Evolutionary conservation across 75 land plant genomes (phyloP), one percentile per base, ranked within the genome.

Genomic region (Gnetum montanum): DNA sequence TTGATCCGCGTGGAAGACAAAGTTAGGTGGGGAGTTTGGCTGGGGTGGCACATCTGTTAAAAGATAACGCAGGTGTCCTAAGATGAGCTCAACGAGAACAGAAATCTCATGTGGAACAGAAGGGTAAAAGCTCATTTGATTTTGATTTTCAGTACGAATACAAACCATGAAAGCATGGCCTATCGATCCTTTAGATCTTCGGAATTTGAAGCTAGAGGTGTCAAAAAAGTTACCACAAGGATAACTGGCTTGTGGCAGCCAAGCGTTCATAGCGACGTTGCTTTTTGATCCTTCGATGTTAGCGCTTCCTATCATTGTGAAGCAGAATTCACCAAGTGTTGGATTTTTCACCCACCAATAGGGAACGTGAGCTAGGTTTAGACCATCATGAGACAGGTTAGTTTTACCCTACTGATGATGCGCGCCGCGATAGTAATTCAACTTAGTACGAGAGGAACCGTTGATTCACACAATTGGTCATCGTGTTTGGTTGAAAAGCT

Each of bases 371-470:
- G 67, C 59, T 67, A 45, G 62, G 70, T 67, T 67, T 67, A 67
- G 70, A 67, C 54, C 63, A 26, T 59, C 52, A 57, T 59, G 63
- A 67, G 70, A 67, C 63, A 67, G 54, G 70, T 59, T 67, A 52
- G 62, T 67, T 66, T 67, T 67, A 67, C 70, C 70, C 52, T 59
- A 58, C 60, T 46, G 53, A 66, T 66, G 62, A 58, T 30, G 56
- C 38, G 41, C 51, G 57, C 75, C 75, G 59, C 70, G 61, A 74
- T 74, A 74, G 77, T 74, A 70, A 70, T 70, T 63, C 68, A 50
- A 64, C 73, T 70, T 65, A 70, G 68, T 64, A 74, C 54, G 68
- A 74, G 77, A 74, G 77, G 77, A 74, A 74, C 63, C 34, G 4
- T 46, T 64, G 69, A 68, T 68, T 68, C 70, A 59, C 70, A 68